Percentiles rank a stretch among this genome's conserved stretches.
Evolutionary conservation across 2,329 filamentous ascomycete species (phyloP).

Genomic region (Camillea tinctor): DNA sequence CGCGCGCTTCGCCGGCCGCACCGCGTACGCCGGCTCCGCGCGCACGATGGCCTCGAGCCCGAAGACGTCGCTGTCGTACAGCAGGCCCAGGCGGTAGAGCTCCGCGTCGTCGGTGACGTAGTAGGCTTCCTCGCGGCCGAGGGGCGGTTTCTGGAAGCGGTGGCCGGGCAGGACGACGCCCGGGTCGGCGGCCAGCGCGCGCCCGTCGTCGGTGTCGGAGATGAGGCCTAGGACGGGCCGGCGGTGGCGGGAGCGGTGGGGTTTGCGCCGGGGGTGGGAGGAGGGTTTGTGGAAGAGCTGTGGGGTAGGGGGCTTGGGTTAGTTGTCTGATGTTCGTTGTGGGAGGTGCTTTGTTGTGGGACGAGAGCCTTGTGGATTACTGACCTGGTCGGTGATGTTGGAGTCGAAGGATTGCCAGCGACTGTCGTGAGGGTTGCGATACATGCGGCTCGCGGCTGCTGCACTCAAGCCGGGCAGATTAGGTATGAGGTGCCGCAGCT

Average conservation of each 20-base stretch:
- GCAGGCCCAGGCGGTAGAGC: conserved; percentile 26
- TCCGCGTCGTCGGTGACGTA: conserved; percentile 23
- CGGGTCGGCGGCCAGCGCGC: conserved; percentile 15
- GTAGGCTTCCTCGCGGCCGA: conserved; percentile 30
- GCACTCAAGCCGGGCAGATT: not conserved
- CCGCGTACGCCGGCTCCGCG: conserved; percentile 23
- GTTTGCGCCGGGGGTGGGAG: conserved; percentile 9
- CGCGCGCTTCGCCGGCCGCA: conserved; percentile 23
- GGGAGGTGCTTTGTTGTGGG: not conserved
- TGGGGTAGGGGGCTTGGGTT: not conserved
- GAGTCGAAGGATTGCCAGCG: conserved; percentile 2
- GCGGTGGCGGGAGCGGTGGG: not conserved
- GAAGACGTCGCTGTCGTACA: conserved; percentile 28
- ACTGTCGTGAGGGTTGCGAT: not conserved
- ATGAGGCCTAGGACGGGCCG: conserved; percentile 6
- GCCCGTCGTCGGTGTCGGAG: conserved; percentile 9
- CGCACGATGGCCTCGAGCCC: conserved; percentile 24
- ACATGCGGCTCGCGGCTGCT: not conserved
- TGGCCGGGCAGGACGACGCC: conserved; percentile 22
- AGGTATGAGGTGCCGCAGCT: conserved; percentile 1
- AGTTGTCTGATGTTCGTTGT: not conserved
- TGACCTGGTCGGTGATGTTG: not conserved
- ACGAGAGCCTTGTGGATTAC: not conserved
- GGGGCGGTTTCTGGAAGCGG: conserved; percentile 18
- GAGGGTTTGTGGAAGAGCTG: conserved; percentile 8